Evolutionary conservation across 164 flowering plant species (phyloP).

Genomic region (Annona cherimola): DNA sequence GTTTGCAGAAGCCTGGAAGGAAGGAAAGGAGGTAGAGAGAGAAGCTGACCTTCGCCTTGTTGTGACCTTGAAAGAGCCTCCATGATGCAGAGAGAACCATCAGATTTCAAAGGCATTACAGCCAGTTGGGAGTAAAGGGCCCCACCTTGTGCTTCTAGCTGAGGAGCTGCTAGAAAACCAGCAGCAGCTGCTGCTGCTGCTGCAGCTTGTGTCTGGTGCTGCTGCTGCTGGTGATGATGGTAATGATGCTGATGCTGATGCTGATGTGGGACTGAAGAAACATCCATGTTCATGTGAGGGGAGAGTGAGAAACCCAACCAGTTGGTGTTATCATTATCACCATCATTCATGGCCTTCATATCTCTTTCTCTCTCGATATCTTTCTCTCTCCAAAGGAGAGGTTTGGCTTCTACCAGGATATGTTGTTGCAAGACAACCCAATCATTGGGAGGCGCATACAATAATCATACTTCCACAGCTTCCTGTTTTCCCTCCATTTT

Average conservation of each 20-base stretch:
- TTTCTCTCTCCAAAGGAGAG: constrained; percentile 10
- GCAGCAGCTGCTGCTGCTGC: constrained; percentile 35
- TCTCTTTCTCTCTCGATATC: constrained; percentile 18
- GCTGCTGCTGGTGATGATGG: constrained; percentile 20
- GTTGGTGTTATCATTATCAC: constrained; percentile 25
- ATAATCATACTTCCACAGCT: constrained; percentile 37
- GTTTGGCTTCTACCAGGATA: constrained; percentile 10
- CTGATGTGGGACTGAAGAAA: constrained; percentile 34
- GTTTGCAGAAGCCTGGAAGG: neutral
- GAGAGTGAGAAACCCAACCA: constrained; percentile 95
- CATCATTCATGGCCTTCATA: constrained; percentile 54
- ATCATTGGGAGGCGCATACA: constrained; percentile 50
- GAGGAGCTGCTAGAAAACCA: constrained; percentile 39
- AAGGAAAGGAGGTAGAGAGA: neutral
- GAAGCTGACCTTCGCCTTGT: neutral
- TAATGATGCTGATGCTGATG: constrained; percentile 27
- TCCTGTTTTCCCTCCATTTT: constrained; percentile 10
- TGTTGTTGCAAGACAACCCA: constrained; percentile 36
- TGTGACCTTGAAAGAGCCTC: constrained; percentile 66
- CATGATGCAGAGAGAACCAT: constrained; percentile 88
- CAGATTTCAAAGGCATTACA: constrained; percentile 82
- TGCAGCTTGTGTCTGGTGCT: constrained; percentile 18
- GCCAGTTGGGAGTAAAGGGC: constrained; percentile 43
- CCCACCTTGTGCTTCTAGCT: constrained; percentile 30
- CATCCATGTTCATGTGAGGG: constrained; percentile 67